Percentiles rank a stretch among this genome's conserved stretches.
Conservation (phyloP, 768 basidiomycete species). For the Rhizopogon vesiculosus region DNA sequence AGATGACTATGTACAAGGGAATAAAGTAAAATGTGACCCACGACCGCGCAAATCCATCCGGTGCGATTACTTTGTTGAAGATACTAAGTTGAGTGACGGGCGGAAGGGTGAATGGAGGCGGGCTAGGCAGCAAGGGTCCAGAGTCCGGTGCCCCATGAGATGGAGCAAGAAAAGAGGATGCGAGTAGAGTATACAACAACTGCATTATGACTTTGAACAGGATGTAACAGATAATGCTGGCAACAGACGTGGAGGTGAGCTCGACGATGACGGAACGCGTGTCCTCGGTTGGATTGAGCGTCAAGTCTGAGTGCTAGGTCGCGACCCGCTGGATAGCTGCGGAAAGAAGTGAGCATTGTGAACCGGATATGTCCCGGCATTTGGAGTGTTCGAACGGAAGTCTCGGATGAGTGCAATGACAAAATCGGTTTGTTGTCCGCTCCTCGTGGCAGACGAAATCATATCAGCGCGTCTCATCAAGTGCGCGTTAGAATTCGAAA, state of each 20-base stretch:
- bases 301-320: too few relatives aligned
- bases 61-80: constrained; percentile 38
- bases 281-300: background rate
- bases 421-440: too few relatives aligned
- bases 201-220: background rate
- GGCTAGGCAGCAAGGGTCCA: background rate
- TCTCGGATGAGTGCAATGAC: too few relatives aligned
- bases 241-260: too few relatives aligned
- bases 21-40: constrained; percentile 11
- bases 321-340: too few relatives aligned
- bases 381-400: too few relatives aligned
- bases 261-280: background rate
- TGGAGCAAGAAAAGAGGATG: background rate
- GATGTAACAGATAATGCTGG: background rate
- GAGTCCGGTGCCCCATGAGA: constrained; percentile 8
- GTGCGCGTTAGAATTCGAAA: too few relatives aligned
- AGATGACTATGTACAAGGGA: background rate
- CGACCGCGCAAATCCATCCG: constrained; percentile 44
- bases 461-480: too few relatives aligned
- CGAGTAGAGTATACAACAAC: background rate
- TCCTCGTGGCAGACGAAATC: too few relatives aligned
- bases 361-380: too few relatives aligned
- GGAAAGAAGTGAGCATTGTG: too few relatives aligned
- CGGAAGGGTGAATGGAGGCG: constrained; percentile 13
- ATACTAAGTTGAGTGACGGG: constrained; percentile 32